These are phyloP conservation scores for Candida dubliniensis DNA, from an alignment of 1,139 yeast species.

Conservation along the genomic window DNA sequence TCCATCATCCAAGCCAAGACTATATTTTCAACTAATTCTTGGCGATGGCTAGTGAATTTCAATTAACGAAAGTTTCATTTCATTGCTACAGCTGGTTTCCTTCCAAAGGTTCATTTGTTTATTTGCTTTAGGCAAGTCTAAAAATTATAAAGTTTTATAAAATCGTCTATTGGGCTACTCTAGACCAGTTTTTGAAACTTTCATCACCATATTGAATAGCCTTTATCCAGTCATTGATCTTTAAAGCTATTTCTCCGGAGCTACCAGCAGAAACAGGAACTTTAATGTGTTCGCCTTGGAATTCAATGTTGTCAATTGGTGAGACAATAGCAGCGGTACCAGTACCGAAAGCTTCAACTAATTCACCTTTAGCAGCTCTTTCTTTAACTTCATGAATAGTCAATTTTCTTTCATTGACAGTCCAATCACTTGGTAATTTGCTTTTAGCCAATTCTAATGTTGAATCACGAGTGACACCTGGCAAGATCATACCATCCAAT, in stretches of 20 bases:
- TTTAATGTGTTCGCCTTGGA: conserved; percentile 64
- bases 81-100: too few species aligned
- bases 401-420: conserved; percentile 74
- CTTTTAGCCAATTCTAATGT: conserved; percentile 73
- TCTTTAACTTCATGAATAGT: conserved; percentile 80
- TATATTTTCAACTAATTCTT: too few species aligned
- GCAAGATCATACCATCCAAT: conserved; percentile 92
- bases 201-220: conserved; percentile 86
- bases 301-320: conserved; percentile 86
- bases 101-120: too few species aligned
- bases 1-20: too few species aligned
- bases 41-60: too few species aligned
- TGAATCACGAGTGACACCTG: conserved; percentile 96
- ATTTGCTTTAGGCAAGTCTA: too few species aligned
- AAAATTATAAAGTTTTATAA: too few species aligned
- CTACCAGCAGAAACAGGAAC: conserved; percentile 81
- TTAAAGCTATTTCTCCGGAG: conserved; percentile 78
- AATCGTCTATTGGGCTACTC: conserved; percentile 31
- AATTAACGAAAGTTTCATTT: too few species aligned
- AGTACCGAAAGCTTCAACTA: conserved; percentile 93
- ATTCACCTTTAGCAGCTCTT: conserved; percentile 73
- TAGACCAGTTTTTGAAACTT: conserved; percentile 62
- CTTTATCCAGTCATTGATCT: conserved; percentile 79
- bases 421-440: conserved; percentile 72
- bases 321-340: conserved; percentile 98